Conservation (phyloP, 331 rosid species). For the Malus hybrid region DNA sequence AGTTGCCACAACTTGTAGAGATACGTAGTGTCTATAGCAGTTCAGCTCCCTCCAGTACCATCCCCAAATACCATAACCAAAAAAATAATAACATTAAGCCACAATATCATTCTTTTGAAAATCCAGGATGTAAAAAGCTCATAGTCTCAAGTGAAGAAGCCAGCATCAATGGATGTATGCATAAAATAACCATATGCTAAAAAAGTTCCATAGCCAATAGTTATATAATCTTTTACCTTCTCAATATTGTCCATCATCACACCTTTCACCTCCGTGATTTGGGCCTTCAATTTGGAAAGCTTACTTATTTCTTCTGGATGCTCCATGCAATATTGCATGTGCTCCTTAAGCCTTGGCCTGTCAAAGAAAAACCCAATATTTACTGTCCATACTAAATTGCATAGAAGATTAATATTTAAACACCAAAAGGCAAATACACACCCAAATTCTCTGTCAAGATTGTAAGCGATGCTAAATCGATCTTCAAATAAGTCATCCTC, state of each 20-base stretch:
- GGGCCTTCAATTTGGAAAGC: constrained; percentile 92
- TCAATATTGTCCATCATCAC: constrained; percentile 96
- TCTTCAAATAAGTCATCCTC: constrained; percentile 86
- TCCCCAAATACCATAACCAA: no score
- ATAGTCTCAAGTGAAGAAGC: no score
- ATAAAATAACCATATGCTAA: not conserved
- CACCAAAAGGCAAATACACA: constrained; percentile 25
- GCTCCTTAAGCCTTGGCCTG: constrained; percentile 91
- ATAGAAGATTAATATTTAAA: constrained; percentile 5
- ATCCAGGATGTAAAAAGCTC: no score
- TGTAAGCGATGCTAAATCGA: constrained; percentile 78
- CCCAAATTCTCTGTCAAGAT: constrained; percentile 98
- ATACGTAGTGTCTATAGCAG: no score
- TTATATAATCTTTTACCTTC: constrained; percentile 46
- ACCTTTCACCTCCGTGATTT: constrained; percentile 93
- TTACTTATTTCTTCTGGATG: constrained; percentile 97
- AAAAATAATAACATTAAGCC: no score
- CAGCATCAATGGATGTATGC: no score
- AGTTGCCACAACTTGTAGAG: no score
- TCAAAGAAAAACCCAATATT: constrained; percentile 8
- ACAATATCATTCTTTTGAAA: no score
- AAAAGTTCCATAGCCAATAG: not conserved
- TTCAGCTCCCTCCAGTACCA: no score
- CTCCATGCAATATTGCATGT: constrained; percentile 83
- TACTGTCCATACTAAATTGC: constrained; percentile 1